These are phyloP conservation scores for Pecoramyces ruminantium DNA, from an alignment of 192 early-diverging fungal species.

Conservation along the genomic window DNA sequence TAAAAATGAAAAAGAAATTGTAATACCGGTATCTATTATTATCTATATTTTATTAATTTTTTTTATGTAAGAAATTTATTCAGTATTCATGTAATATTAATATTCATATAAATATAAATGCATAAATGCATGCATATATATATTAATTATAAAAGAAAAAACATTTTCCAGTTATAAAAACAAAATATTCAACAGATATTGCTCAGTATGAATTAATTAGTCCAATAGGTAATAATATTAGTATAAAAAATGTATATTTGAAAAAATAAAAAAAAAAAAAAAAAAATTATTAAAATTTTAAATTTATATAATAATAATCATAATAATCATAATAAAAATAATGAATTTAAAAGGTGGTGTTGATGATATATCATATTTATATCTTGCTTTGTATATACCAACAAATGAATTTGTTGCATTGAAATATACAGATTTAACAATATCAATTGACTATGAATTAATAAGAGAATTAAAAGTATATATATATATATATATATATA, in stretches of 20 bases:
- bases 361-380: conserved; percentile 40
- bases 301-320: no score
- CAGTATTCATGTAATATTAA: no score
- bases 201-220: background rate
- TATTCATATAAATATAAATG: background rate
- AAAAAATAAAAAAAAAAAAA: no score
- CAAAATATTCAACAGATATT: background rate
- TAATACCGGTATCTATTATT: no score
- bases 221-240: background rate
- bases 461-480: conserved; percentile 31
- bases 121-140: background rate
- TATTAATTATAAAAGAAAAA: no score
- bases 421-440: conserved; percentile 34
- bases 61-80: no score
- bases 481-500: background rate
- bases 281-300: no score
- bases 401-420: conserved; percentile 28
- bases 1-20: background rate
- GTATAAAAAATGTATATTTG: no score
- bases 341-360: conserved; percentile 20
- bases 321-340: no score
- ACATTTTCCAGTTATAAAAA: background rate
- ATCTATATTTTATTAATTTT: no score
- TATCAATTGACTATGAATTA: conserved; percentile 33
- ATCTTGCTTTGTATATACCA: conserved; percentile 25